Conservation (phyloP, 2,329 filamentous ascomycete genomes). For the Ceratocystiopsis brevicomis region DNA sequence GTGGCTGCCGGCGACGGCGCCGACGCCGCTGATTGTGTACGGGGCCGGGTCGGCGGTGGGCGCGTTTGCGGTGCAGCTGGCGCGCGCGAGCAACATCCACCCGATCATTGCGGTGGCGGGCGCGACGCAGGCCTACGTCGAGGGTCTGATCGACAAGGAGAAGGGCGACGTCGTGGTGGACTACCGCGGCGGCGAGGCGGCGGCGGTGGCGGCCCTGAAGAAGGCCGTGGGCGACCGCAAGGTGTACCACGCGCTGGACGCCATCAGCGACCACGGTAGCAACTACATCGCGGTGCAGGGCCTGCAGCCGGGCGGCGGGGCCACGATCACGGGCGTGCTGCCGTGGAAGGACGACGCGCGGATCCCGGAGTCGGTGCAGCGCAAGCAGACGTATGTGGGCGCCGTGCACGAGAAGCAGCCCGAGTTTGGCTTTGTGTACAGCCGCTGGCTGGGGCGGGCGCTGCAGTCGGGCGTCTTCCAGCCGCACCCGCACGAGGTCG, state of each 20-base stretch:
- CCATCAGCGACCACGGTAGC: slow-evolving; percentile 26
- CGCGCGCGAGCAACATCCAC: slow-evolving; percentile 27
- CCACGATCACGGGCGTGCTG: slow-evolving; percentile 13
- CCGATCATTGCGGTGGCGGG: slow-evolving; percentile 36
- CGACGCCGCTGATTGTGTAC: slow-evolving; percentile 20
- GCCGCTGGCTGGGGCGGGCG: slow-evolving; percentile 17
- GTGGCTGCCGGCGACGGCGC: slow-evolving; percentile 18
- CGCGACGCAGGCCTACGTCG: slow-evolving; percentile 22
- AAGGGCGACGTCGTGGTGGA: slow-evolving; percentile 36
- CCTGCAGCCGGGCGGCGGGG: slow-evolving; percentile 14
- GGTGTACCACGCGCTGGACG: slow-evolving; percentile 21
- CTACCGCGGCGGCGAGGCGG: slow-evolving; percentile 31
- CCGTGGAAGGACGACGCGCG: slow-evolving; percentile 9
- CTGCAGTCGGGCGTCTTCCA: slow-evolving; percentile 24
- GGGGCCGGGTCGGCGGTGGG: slow-evolving; percentile 30
- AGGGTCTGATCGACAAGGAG: slow-evolving; percentile 23
- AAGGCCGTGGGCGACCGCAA: slow-evolving; percentile 13
- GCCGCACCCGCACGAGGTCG: slow-evolving; percentile 27
- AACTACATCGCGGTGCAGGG: slow-evolving; percentile 19
- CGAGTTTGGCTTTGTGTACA: slow-evolving; percentile 21
- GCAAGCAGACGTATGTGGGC: slow-evolving; percentile 11
- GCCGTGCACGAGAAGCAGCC: slow-evolving; percentile 10
- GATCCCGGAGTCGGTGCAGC: slow-evolving; percentile 7
- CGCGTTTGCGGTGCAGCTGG: slow-evolving; percentile 31
- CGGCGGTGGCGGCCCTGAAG: slow-evolving; percentile 20